Evolutionary conservation across 208 protist species (phyloP), one percentile per base, ranked within the genome.

Genomic region (Leishmania tarentolae): DNA sequence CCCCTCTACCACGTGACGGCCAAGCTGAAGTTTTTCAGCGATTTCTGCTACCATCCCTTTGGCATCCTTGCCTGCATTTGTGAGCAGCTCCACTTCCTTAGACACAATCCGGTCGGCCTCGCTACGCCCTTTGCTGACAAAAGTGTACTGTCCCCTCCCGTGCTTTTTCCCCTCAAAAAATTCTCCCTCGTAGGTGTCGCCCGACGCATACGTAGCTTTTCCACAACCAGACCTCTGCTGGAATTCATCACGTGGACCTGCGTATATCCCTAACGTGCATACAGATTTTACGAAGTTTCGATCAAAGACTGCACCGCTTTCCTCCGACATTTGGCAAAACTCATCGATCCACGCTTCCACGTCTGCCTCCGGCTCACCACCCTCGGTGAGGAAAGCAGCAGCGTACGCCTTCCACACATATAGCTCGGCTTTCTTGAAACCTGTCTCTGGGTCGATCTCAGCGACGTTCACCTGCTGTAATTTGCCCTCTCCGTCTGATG

Each of bases 161-260:
- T 98, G 91, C 80, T 96, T 96, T 72, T 98, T 96, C 15, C 92
- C 95, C 75, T 96, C 92, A 68, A 96, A 97, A 77, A 96, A 98
- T 76, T 97, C 91, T 19, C 95, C 95, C 24, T 98, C 95, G 83
- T 97, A 98, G 21, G 87, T 88, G 78, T 98, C 95, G 50, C 93
- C 89, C 61, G 94, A 94, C 2, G 91, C 81, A 72, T 97, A 98
- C 31, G 96, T 88, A 9, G 95, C 91, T 70, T 95, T 97, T 47
- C 92, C 93, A 78, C 84, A 91, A 3, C 95, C 95, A 19, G 89
- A 96, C 61, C 95, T 91, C 87, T 98, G 93, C 83, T 96, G 89
- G 77, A 97, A 98, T 86, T 98, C 93, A 78, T 98, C 95, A 24
- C 95, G 90, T 2, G 86, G 89, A 28, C 95, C 95, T 65, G 95